Evolutionary conservation across 106 monocot species (phyloP), one percentile per base, ranked within the genome.

Genomic region (Triglochin maritima): DNA sequence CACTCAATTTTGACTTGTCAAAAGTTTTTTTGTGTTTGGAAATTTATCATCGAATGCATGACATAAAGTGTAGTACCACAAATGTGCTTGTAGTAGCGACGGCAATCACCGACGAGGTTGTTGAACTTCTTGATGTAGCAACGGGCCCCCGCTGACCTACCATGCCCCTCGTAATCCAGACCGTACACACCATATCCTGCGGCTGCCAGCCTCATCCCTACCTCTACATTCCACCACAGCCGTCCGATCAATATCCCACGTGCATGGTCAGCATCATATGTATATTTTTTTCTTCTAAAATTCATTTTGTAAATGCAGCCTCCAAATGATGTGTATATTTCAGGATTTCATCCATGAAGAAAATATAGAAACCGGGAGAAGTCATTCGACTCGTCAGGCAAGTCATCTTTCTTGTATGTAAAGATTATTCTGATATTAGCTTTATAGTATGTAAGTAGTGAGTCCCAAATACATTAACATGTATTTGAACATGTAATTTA

Each of bases 71-170:
- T 53, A 51, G 67, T 63, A 99, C 98, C 83, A 4, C 74, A 88
- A 41, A 92, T 67, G 43, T 86, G 84, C 63, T 83, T 89, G 82
- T 83, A 99, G 84, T 79, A 92, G 13, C 70, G 69, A 2, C 86
- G 73, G n/a, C 92, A 99, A 59, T 99, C 98, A 1, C 65, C 8
- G 46, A 99, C 82, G 41, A 99, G 71, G 49, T 79, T 29, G 12
- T 79, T 81, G 5, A 99, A 92, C 70, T 86, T 99, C 68, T 78
- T 88, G 72, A 99, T 99, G 86, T 89, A 99, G 75, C 98, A 99
- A 6, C 92, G 81, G 44, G 89, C 80, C 0, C 98, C 98, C 79
- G 77, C 71, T 46, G 92, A 99, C 74, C 71, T 80, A 6, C 98
- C 98, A 11, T 99, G 98, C 0, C 98, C 98, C 72, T 99, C 92